phyloP scores from a whole-genome alignment of 257 asterid genomes.

The Solanum chilense region DNA sequence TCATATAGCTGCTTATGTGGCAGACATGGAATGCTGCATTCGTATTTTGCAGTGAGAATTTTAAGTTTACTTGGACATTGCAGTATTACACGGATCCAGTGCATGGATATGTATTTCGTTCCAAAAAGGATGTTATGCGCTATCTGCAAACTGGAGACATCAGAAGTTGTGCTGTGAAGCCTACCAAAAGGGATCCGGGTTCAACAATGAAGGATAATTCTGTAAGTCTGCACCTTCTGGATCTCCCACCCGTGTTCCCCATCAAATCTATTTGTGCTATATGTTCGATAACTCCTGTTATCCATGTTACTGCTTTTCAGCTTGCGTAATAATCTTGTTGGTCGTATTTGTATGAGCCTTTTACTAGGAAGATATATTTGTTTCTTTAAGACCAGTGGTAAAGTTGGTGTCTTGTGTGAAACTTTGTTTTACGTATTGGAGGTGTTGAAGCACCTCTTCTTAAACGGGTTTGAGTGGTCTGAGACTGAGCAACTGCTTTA shows the following conservation, averaged over 20 bases:
- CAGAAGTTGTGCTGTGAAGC: constrained; percentile 6
- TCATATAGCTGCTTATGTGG: not conserved
- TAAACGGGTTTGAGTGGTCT: not conserved
- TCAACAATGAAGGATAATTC: not conserved
- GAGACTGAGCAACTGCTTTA: not conserved
- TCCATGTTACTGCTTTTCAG: not conserved
- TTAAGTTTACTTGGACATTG: constrained; percentile 4
- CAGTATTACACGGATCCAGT: constrained; percentile 57
- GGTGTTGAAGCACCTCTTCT: not conserved
- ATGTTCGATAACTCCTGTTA: not conserved
- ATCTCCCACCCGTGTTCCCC: not conserved
- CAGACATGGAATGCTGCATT: not conserved
- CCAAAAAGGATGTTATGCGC: constrained; percentile 17
- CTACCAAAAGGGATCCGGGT: constrained; percentile 5
- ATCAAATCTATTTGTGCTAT: not conserved
- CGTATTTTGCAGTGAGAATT: not conserved
- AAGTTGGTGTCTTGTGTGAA: not conserved
- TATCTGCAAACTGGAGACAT: constrained; percentile 16
- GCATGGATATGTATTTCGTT: constrained; percentile 48
- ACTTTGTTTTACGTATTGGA: not conserved
- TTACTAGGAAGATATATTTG: not conserved
- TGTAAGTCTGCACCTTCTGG: constrained; percentile 25
- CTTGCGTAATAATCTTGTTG: not conserved
- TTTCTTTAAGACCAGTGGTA: not conserved
- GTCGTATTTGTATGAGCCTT: not conserved